Base-by-base conservation (phyloP, 2,329 filamentous ascomycete species). In the Ceratocystis harringtonii region DNA sequence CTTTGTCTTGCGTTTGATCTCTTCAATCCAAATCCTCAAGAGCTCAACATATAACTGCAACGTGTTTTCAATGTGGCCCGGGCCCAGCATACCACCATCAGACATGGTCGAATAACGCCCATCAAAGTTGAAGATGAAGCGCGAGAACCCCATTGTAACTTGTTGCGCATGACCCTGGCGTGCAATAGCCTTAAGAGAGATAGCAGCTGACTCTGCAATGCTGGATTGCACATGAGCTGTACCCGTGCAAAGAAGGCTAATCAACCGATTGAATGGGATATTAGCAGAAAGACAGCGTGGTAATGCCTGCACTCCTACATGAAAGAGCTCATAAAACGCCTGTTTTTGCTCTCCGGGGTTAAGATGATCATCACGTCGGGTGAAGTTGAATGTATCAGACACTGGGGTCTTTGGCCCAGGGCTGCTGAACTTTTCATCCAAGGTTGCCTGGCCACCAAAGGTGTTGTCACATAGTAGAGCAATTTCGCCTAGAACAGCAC, bases 121-220 rank as follows among this genome's bases (percentile, higher is more conserved):
- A 74, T 99, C 95, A 73, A 97, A 99, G 70, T 94, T 96, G 78
- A 99, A 99, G 64, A 99, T 99, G 75, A 97, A 99, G 30, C 92
- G 83, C 45, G 94, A 90, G 75, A 99, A 99, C 0, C 94, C 92
- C 75, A 95, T 96, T 0, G 92, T 96, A 2, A 99, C 94, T 74
- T 94, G 89, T 70, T 99, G 91, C 0, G 94, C 92, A 75, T 96
- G 89, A 6, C 88, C 89, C 72, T 99, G 94, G 41, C 89, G 83
- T 10, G 95, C 94, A 71, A 99, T 99, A 0, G 92, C 92, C 73
- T 96, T 97, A 17, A 99, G 76, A 1, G 94, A 96, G 70, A 92
- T 88, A 2, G 91, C 89, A 1, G 95, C 97, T 0, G 94, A 96
- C 55, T 85, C 83, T 0, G 94, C 95, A 73, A 99, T 96, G 66